Evolutionary conservation across 768 basidiomycete species (phyloP).

Genomic region (Pleurotus tuber-regium): DNA sequence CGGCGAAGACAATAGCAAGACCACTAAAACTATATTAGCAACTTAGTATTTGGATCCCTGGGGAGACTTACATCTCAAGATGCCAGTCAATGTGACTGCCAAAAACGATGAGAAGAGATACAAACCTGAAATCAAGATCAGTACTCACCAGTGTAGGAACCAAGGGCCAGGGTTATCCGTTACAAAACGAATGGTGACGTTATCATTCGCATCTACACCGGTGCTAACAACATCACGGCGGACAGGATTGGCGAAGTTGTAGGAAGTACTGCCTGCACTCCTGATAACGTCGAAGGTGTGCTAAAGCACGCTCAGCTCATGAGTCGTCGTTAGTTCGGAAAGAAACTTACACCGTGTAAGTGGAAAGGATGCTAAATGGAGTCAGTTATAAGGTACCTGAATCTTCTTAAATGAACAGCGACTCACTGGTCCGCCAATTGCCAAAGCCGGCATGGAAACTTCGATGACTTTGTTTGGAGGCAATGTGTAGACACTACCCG

Average conservation of each 20-base stretch:
- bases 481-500: constrained; percentile 39
- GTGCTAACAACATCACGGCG: constrained; percentile 32
- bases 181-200: constrained; percentile 45
- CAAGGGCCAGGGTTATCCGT: constrained; percentile 54
- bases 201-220: constrained; percentile 27
- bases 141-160: constrained; percentile 33
- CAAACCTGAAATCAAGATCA: background rate
- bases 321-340: background rate
- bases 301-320: constrained; percentile 14
- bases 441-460: constrained; percentile 39
- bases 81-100: constrained; percentile 54
- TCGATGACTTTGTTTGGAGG: constrained; percentile 46
- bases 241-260: constrained; percentile 41
- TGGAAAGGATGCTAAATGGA: constrained; percentile 38
- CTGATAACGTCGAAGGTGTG: constrained; percentile 40
- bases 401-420: too few species aligned
- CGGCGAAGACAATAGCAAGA: constrained; percentile 27
- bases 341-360: constrained; percentile 35
- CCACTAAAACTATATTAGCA: constrained; percentile 11
- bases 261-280: constrained; percentile 32
- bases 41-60: background rate
- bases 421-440: constrained; percentile 32
- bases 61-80: constrained; percentile 32
- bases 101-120: background rate
- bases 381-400: background rate